Evolutionary conservation across 768 basidiomycete genomes (phyloP).

Genomic region (Collybia sp.): DNA sequence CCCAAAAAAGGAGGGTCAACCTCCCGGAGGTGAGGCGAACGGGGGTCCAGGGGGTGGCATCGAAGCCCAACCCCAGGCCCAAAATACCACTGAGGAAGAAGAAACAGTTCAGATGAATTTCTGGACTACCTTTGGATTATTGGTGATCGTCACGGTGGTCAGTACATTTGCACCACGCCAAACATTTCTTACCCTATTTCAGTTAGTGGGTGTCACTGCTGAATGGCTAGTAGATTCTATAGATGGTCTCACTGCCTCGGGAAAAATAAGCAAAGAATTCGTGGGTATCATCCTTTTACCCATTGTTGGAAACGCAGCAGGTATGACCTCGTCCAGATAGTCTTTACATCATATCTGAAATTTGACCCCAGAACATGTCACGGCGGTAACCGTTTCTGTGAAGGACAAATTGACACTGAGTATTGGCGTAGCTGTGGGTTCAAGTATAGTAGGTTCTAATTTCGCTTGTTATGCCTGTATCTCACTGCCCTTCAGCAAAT

Average conservation of each 20-base stretch:
- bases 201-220: constrained; percentile 61
- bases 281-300: constrained; percentile 84
- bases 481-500: constrained; percentile 47
- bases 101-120: constrained; percentile 55
- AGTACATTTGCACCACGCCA: constrained; percentile 19
- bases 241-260: constrained; percentile 55
- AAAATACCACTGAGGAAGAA: constrained; percentile 23
- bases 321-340: constrained; percentile 22
- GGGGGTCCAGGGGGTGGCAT: background rate
- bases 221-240: constrained; percentile 83
- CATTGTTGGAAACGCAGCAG: constrained; percentile 87
- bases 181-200: constrained; percentile 23
- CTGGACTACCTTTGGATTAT: constrained; percentile 44
- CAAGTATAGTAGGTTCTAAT: constrained; percentile 58
- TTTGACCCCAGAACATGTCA: constrained; percentile 64
- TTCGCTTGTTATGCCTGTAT: background rate
- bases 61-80: constrained; percentile 6
- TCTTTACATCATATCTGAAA: background rate
- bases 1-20: constrained; percentile 17
- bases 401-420: constrained; percentile 89
- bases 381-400: constrained; percentile 87
- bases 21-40: constrained; percentile 19
- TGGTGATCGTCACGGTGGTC: constrained; percentile 63
- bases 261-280: constrained; percentile 69
- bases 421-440: constrained; percentile 84